Percentiles rank a stretch among this genome's conserved stretches.
Conservation (phyloP, 192 early-diverging fungal genomes). For the Helicostylum pulchrum region DNA sequence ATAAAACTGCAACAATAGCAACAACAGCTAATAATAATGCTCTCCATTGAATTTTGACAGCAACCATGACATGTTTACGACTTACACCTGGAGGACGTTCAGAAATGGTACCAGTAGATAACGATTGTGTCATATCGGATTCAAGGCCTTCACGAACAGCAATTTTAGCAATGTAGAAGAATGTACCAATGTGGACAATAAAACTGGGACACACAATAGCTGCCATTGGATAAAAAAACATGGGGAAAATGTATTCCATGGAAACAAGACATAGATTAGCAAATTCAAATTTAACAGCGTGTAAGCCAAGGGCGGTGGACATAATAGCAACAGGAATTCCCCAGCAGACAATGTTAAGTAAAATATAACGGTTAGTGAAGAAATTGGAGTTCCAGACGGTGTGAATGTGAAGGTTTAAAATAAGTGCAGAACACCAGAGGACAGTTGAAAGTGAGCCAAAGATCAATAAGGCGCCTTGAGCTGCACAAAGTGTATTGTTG, state of each 20-base stretch:
- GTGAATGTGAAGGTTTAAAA: constrained; percentile 53
- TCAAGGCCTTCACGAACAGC: constrained; percentile 32
- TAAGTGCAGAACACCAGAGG: constrained; percentile 41
- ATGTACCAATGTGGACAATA: constrained; percentile 48
- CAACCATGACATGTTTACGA: constrained; percentile 45
- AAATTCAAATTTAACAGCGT: constrained; percentile 48
- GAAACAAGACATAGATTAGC: constrained; percentile 49
- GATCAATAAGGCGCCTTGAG: constrained; percentile 49
- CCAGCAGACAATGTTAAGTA: constrained; percentile 47
- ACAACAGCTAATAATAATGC: constrained; percentile 44
- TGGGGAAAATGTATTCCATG: constrained; percentile 30
- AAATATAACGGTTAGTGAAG: constrained; percentile 42
- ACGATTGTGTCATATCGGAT: constrained; percentile 30
- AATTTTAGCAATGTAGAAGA: constrained; percentile 49
- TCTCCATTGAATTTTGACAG: constrained; percentile 56
- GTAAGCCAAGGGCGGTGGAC: constrained; percentile 32
- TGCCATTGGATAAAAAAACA: constrained; percentile 56
- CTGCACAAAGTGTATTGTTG: constrained; percentile 47
- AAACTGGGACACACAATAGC: constrained; percentile 48
- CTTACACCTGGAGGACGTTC: neutral
- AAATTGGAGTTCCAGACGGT: constrained; percentile 57
- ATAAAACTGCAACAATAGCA: constrained; percentile 37
- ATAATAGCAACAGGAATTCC: constrained; percentile 44
- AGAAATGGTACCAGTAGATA: constrained; percentile 10
- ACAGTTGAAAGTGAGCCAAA: constrained; percentile 43